Evolutionary conservation across 2,329 filamentous ascomycete genomes (phyloP), one percentile per base, ranked within the genome.

Genomic region (Talaromyces rugulosus): DNA sequence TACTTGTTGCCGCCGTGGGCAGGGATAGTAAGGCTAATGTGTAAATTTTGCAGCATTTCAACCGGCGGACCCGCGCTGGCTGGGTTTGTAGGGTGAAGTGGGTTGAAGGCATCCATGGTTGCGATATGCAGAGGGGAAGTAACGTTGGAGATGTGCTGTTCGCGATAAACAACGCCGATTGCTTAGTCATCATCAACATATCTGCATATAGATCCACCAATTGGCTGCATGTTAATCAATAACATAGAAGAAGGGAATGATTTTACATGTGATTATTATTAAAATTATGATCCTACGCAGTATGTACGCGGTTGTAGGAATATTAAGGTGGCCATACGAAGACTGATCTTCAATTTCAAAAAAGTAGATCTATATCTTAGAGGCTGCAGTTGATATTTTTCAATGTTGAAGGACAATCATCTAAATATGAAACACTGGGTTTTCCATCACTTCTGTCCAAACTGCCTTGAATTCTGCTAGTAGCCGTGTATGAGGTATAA

Each of bases 1-100:
- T 78, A 78, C 67, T 78, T 78, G 69, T 78, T 72, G 60, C 67
- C 68, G 56, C 69, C 71, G 61, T 67, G 67, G 58, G 67, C 68
- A 36, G 68, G 61, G 55, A 72, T 63, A 4, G 65, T 61, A 42
- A 78, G 63, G 44, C 64, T 67, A 64, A 77, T 74, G 33, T 73
- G 68, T 62, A 68, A 72, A 55, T 55, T 47, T 28, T 59, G 47
- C 6, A 59, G 50, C 50, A 30, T 33, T 1, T 53, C 50, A 31
- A 31, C 40, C 30, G 52, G 28, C 34, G 23, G 51, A 50, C 56
- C 53, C 1, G 27, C 56, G 42, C 47, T 55, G 11, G 50, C 18
- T 16, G 50, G 11, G 47, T 52, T 5, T 34, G 58, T 50, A 27
- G 42, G 5, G 44, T 6, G 53, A 33, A 59, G 23, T 5, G 57